Conservation (phyloP, 169 alveolate genomes). For the Eimeria sp. region DNA sequence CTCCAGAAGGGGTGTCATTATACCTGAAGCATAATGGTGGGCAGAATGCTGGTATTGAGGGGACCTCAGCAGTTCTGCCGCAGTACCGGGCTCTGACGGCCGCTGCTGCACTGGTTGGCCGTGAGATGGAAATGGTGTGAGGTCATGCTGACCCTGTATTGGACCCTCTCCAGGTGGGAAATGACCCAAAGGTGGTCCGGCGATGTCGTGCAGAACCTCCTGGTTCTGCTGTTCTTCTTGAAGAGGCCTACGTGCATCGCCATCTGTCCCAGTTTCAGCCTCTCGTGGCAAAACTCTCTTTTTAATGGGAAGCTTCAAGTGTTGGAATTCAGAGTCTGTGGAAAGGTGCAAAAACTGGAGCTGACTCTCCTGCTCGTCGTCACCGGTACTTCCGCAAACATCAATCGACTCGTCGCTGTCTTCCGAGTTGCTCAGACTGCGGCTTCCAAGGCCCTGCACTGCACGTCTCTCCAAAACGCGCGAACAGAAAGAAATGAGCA, state of each 20-base stretch:
- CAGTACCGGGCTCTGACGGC: too few species aligned
- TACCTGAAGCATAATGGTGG: too few species aligned
- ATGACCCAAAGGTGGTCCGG: background rate
- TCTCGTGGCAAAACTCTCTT: background rate
- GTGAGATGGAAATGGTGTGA: background rate
- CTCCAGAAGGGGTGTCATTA: too few species aligned
- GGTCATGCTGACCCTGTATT: background rate
- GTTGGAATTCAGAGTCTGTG: background rate
- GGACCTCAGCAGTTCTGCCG: too few species aligned
- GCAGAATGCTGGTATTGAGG: too few species aligned
- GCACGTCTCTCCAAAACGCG: background rate
- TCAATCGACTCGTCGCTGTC: background rate
- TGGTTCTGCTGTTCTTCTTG: background rate
- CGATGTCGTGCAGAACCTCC: background rate
- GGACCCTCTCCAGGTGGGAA: background rate
- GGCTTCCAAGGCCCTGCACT: background rate
- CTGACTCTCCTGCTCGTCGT: background rate
- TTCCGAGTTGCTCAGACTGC: constrained; percentile 8
- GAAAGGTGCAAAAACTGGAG: background rate
- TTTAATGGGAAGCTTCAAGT: background rate
- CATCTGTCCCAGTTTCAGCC: background rate
- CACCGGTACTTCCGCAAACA: background rate
- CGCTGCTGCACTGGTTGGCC: too few species aligned
- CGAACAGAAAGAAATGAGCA: background rate
- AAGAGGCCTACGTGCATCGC: background rate